Conservation (phyloP, 371 early-diverging fungal genomes). For the Mortierella sp. region DNA sequence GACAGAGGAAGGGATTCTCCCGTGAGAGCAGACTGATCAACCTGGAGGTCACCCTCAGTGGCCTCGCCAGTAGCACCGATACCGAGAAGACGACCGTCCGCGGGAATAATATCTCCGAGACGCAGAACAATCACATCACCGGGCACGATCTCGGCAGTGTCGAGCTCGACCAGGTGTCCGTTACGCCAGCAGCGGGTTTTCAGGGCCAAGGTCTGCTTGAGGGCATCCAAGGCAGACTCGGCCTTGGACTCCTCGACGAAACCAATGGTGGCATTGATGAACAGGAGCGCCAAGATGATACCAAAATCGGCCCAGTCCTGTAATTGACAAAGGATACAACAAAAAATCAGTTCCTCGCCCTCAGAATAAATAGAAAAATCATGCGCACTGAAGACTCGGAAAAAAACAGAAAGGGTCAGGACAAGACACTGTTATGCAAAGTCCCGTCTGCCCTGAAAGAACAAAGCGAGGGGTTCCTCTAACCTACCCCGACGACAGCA, state of each 20-base stretch:
- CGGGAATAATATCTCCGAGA: constrained; percentile 95
- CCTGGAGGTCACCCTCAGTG: constrained; percentile 78
- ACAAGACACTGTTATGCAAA: no score
- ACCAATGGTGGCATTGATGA: constrained; percentile 92
- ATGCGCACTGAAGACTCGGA: no score
- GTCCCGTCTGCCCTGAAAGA: no score
- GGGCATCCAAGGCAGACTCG: constrained; percentile 89
- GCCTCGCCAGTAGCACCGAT: constrained; percentile 85
- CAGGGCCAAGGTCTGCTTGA: constrained; percentile 80
- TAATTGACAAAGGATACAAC: not conserved
- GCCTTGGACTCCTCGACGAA: constrained; percentile 92
- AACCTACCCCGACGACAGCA: constrained; percentile 35
- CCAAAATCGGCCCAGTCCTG: constrained; percentile 90
- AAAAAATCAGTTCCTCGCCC: no score
- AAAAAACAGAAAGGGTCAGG: not conserved
- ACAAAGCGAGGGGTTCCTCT: not conserved
- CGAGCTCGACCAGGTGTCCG: constrained; percentile 82
- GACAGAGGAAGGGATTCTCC: constrained; percentile 92
- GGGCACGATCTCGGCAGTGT: constrained; percentile 82
- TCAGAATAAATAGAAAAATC: no score
- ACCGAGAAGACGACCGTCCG: constrained; percentile 90
- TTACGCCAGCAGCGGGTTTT: constrained; percentile 84
- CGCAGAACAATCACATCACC: constrained; percentile 93
- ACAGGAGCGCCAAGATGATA: constrained; percentile 83
- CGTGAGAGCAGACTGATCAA: constrained; percentile 96